Evolutionary conservation across 805 yeast species (phyloP), one percentile per base, ranked within the genome.

Genomic region (Wickerhamiella musiphila): DNA sequence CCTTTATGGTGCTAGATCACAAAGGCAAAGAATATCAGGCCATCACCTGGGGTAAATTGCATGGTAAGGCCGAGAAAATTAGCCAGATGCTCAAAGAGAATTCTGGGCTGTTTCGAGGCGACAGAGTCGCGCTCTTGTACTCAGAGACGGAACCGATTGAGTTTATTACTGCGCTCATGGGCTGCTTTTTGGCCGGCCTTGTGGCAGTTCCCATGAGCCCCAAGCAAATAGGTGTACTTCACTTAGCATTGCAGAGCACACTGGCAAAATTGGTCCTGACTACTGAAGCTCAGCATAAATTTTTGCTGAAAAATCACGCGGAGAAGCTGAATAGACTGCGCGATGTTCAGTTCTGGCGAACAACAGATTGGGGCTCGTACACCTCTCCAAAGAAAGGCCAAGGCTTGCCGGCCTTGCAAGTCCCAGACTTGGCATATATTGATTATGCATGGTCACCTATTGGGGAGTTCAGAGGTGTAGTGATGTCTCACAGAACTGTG

Each of bases 151-250:
- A 90, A 52, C 72, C 79, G 2, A 65, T 78, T 9, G 96, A 90
- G 40, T 86, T 84, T 50, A 68, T 79, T 0, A 69, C 78, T 1
- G 92, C 96, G 0, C 52, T 90, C 14, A 67, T 82, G 51, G 98
- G 94, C 5, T 84, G 95, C 49, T 79, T 86, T 42, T 59, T 86
- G 35, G 93, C 95, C 1, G 94, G 93, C 2, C 77, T 82, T 28
- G 84, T 90, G 2, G 96, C 96, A 0, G 86, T 90, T 4, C 98
- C 98, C 0, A 71, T 90, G 26, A 78, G 78, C 33, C 73, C 82
- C 36, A 78, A 73, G 33, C 46, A 46, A 15, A 35, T 42, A 5
- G 26, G 20, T 1, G 36, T 31, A 6, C 33, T 36, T 14, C 30
- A 31, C 21, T 22, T 32, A 10, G 29, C 33, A 10, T 29, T 45